A percentile compares a stretch with the other conserved stretches of the same genome.
phyloP scores from a whole-genome alignment of 805 yeast genomes.

The Kazachstania martiniae region DNA sequence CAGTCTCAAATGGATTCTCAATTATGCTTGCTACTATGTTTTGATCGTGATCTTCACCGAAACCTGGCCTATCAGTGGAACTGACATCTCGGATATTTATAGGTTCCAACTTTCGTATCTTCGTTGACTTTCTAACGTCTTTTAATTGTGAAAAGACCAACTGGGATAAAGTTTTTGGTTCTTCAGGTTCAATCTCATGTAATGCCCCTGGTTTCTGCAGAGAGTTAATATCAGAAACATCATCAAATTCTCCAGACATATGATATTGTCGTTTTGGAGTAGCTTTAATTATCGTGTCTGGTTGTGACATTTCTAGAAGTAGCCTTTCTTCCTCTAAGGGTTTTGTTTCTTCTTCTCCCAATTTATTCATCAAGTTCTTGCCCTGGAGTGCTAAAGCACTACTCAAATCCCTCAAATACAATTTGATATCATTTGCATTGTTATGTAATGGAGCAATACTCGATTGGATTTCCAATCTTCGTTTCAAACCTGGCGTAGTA shows the following conservation, averaged over 20 bases:
- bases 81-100: slow-evolving; percentile 6
- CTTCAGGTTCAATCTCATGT: too few species aligned
- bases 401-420: slow-evolving; percentile 18
- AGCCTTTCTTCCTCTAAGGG: too few species aligned
- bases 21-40: too few species aligned
- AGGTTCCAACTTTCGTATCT: slow-evolving; percentile 12
- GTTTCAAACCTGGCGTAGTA: slow-evolving; percentile 15
- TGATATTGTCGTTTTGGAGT: too few species aligned
- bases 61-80: too few species aligned
- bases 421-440: slow-evolving; percentile 12
- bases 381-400: slow-evolving; percentile 13
- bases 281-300: too few species aligned
- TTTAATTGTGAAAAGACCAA: slow-evolving; percentile 9
- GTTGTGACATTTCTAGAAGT: too few species aligned
- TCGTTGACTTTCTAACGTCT: slow-evolving; percentile 4
- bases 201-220: too few species aligned
- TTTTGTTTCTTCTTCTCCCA: slow-evolving; percentile 1
- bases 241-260: too few species aligned
- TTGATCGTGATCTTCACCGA: too few species aligned
- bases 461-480: slow-evolving; percentile 6
- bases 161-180: slow-evolving; percentile 4
- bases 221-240: too few species aligned
- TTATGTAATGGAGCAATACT: slow-evolving; percentile 6
- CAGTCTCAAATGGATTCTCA: not conserved
- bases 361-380: slow-evolving; percentile 5